Evolutionary conservation across 2,329 filamentous ascomycete genomes (phyloP).

Genomic region (Trichoderma koningii): DNA sequence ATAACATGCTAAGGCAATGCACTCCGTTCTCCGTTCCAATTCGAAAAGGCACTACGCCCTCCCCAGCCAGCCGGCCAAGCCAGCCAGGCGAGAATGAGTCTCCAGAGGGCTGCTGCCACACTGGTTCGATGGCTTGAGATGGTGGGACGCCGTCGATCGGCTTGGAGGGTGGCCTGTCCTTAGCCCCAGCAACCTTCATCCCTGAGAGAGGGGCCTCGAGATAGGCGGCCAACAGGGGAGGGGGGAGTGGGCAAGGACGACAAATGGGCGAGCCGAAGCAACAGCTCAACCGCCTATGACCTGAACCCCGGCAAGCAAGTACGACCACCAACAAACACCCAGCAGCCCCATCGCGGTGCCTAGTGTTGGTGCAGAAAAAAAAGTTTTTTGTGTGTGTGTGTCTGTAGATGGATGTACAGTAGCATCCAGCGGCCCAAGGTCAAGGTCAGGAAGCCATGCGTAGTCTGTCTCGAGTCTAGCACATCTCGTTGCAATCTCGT

Average conservation of each 20-base stretch:
- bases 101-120: conserved; percentile 8
- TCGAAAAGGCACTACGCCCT: no score
- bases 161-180: conserved; percentile 24
- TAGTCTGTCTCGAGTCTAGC: background rate
- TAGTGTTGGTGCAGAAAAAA: background rate
- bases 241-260: background rate
- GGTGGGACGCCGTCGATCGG: conserved; percentile 28
- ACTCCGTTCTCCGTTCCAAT: no score
- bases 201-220: conserved; percentile 18
- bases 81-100: background rate
- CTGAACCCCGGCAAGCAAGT: conserved; percentile 4
- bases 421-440: conserved; percentile 3
- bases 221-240: conserved; percentile 23
- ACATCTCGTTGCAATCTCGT: no score
- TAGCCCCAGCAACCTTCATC: conserved; percentile 18
- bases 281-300: conserved; percentile 4
- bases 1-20: no score
- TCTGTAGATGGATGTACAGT: background rate
- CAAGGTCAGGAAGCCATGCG: conserved; percentile 14
- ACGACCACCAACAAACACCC: conserved; percentile 11
- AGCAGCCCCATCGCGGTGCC: conserved; percentile 21
- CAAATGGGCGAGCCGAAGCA: conserved; percentile 20
- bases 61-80: background rate
- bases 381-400: background rate
- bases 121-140: conserved; percentile 24